Conservation (phyloP, 1,139 yeast species). For the Yamadazyma dendronema region DNA sequence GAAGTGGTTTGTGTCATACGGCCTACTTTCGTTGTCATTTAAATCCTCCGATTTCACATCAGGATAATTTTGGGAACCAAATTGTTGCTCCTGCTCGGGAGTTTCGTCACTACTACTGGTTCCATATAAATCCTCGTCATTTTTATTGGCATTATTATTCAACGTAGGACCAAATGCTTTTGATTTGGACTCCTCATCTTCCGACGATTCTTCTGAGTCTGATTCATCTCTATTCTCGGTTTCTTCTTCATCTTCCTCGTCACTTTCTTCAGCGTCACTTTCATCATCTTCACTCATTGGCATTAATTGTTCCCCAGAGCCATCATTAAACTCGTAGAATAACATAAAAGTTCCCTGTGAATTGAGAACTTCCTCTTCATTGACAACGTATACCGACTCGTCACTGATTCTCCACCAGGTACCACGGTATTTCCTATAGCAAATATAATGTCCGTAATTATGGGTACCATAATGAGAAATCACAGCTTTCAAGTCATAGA, state of each 20-base stretch:
- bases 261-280: constrained; percentile 16
- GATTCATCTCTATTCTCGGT: constrained; percentile 12
- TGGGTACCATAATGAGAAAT: constrained; percentile 93
- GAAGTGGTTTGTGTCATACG: constrained; percentile 7
- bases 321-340: constrained; percentile 66
- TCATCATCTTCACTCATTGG: constrained; percentile 37
- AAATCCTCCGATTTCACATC: too few species aligned
- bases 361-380: constrained; percentile 72
- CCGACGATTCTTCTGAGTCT: neutral
- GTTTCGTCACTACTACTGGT: constrained; percentile 9
- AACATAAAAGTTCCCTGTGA: constrained; percentile 92
- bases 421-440: constrained; percentile 76
- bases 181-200: constrained; percentile 16
- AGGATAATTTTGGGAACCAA: too few species aligned
- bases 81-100: constrained; percentile 1
- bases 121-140: constrained; percentile 17
- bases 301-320: constrained; percentile 32
- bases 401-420: constrained; percentile 96
- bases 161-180: neutral
- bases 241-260: neutral
- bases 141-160: constrained; percentile 2
- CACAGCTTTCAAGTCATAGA: constrained; percentile 76
- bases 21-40: constrained; percentile 11
- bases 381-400: constrained; percentile 77
- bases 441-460: constrained; percentile 91